Evolutionary conservation across 331 rosid species (phyloP), one percentile per base, ranked within the genome.

Genomic region (Acacia pycnantha): DNA sequence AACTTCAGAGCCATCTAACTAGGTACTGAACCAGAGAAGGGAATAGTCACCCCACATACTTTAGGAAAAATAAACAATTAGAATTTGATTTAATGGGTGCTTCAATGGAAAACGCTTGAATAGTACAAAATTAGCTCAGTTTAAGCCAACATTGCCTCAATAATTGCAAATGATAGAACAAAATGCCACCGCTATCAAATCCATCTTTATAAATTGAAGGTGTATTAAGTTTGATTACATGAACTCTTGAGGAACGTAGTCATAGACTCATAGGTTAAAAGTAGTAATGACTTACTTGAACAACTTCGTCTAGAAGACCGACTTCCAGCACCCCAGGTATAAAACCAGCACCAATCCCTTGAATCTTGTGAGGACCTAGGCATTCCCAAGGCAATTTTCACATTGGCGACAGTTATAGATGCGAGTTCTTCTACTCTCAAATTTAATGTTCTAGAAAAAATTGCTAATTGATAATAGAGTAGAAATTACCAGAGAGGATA

Each of bases 271-370:
- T 75, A 8, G 66, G 31, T 72, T 11, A 46, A 26, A 85, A 85
- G 73, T 50, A 33, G 48, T 67, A 16, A 80, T 71, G 81, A 27
- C 90, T 81, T 72, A 89, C 97, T 73, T 93, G 94, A 84, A 91
- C 48, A 11, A 89, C 86, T 87, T 93, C 94, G 59, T 93, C 94
- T 26, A 89, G 35, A 51, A 91, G 71, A 40, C 74, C 79, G 53
- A 87, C 82, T 13, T 93, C 97, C 83, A 93, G 86, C 78, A 91
- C 90, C 24, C 89, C 85, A 13, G 94, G 97, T 56, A 91, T 44
- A 83, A 92, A 89, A 35, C 97, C 95, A 85, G 92, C 93, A 29
- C 97, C 97, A 68, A 93, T 93, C 77, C 95, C 97, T 88, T 93
- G 95, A 80, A 93, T 93, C 84, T 90, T 91, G 84, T 93, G 97